phyloP scores from a whole-genome alignment of 1,284 basidiomycete species.

The Pulchroboletus neoregius region DNA sequence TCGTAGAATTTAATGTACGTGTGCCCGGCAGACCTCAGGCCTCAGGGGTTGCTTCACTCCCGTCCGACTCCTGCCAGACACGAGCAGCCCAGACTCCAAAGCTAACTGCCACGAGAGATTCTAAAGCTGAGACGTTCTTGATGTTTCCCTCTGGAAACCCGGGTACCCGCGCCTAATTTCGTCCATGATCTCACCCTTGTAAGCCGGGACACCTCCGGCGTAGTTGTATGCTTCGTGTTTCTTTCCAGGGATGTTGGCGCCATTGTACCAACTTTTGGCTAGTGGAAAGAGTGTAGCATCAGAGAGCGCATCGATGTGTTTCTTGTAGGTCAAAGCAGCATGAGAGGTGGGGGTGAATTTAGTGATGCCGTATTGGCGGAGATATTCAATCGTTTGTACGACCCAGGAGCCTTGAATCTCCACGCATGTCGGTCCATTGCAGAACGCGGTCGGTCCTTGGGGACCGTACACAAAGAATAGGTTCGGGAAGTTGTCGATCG shows the following conservation, averaged over 20 bases:
- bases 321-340: constrained; percentile 11
- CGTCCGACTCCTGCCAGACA: too few relatives aligned
- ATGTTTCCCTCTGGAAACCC: constrained; percentile 14
- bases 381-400: constrained; percentile 13
- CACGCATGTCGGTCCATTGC: constrained; percentile 9
- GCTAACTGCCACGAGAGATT: too few relatives aligned
- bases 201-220: constrained; percentile 4
- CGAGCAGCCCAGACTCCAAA: too few relatives aligned
- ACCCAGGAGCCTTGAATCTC: constrained; percentile 14
- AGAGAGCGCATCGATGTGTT: constrained; percentile 1
- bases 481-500: constrained; percentile 24
- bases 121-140: too few relatives aligned
- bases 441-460: constrained; percentile 15
- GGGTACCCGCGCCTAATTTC: constrained; percentile 16
- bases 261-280: constrained; percentile 4
- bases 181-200: constrained; percentile 13
- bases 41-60: too few relatives aligned
- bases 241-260: constrained; percentile 17
- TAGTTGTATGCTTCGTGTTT: constrained; percentile 15
- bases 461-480: constrained; percentile 18
- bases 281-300: constrained; percentile 11
- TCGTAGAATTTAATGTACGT: too few relatives aligned
- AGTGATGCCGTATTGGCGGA: constrained; percentile 11
- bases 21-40: too few relatives aligned
- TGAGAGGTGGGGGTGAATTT: constrained; percentile 15